A percentile compares a stretch with the other conserved stretches of the same genome.
Evolutionary conservation across 768 basidiomycete species (phyloP).

Genomic region (Pholiota microspora): DNA sequence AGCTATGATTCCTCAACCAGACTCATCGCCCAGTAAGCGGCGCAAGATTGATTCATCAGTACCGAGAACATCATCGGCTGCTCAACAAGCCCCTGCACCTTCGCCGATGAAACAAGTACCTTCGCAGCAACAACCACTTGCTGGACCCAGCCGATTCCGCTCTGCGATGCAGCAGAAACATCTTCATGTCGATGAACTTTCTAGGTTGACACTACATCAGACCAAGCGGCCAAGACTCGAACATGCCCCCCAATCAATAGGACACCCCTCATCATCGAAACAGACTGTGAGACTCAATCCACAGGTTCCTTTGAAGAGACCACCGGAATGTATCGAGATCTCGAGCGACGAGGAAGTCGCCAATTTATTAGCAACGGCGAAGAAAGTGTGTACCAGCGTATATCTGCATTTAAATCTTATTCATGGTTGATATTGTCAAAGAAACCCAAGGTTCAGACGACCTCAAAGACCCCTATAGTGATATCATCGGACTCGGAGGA

Average conservation of each 20-base stretch:
- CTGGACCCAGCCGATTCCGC: no score
- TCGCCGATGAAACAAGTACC: neutral
- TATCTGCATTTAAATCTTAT: neutral
- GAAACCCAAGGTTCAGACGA: neutral
- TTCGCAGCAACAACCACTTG: no score
- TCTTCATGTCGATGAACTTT: neutral
- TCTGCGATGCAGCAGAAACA: neutral
- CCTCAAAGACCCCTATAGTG: neutral
- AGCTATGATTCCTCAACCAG: neutral
- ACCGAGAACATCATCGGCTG: neutral
- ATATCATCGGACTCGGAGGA: neutral
- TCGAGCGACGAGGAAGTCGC: conserved; percentile 14
- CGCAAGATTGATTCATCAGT: neutral
- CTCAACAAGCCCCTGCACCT: neutral
- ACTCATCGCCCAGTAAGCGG: neutral
- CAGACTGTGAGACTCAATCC: neutral
- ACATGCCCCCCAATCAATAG: no score
- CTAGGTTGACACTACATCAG: no score
- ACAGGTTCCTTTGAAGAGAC: neutral
- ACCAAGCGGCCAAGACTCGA: neutral
- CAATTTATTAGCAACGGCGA: neutral
- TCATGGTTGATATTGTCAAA: neutral
- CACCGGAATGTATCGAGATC: conserved; percentile 10
- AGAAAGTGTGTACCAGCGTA: conserved; percentile 5
- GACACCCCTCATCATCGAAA: no score